Evolutionary conservation across 345 rosid species (phyloP), one percentile per base, ranked within the genome.

Genomic region (Durio zibethinus): DNA sequence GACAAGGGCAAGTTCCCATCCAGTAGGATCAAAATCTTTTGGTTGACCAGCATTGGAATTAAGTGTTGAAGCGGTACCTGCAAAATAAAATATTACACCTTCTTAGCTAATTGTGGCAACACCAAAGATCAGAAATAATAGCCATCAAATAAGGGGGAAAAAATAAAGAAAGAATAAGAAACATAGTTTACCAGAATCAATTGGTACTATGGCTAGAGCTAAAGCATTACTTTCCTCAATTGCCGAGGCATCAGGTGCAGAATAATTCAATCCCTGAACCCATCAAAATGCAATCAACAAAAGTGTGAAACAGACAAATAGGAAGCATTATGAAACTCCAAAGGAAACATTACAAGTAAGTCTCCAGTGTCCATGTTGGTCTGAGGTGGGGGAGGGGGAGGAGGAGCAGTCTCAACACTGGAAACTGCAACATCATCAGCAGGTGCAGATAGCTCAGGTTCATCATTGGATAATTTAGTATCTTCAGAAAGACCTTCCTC

Each of bases 1-100:
- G 74, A 97, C 96, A 70, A 94, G 86, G 35, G 98, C 94, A 80
- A 97, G 94, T 78, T 94, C 98, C 99, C 98, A 97, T 75, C 99
- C 98, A 64, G 89, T 74, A 65, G 99, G 96, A 85, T 92, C 96
- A 71, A 90, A 92, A 78, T 89, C 88, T 74, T 80, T 89, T 75
- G 86, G 15, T 82, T 88, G 90, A 80, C 78, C 82, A 81, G 90
- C 84, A 74, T 79, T 81, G 63, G 91, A 77, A 78, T 79, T 83
- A 70, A 88, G 84, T 63, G 92, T 81, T 59, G 93, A 45, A 68
- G 84, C 85, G 78, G 86, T 83, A 82, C 80, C 93, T 86, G 77
- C 50, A 81, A 73, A 63, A 75, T 27, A 69, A 73, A 50, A 48
- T 33, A 23, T 53, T 45, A 4, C 48, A 62, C 36, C 42, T 38